Evolutionary conservation across 2,329 filamentous ascomycete species (phyloP), one percentile per base, ranked within the genome.

Genomic region (Plectosphaerella cucumerina): DNA sequence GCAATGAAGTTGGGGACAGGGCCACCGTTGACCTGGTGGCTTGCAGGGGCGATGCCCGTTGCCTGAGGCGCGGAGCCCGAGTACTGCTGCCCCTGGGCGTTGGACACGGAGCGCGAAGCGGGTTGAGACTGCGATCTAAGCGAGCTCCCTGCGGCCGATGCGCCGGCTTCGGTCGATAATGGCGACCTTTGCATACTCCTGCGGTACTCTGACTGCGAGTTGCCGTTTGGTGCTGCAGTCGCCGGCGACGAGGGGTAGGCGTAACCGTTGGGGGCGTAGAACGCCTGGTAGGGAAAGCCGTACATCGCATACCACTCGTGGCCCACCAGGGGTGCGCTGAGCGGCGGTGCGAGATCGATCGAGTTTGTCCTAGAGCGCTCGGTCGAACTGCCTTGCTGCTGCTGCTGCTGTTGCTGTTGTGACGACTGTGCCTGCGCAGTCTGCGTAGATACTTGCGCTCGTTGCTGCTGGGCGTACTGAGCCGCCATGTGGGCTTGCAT

Each of bases 51-150:
- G 15, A 45, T 44, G n/a, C 21, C 42, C 15, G 42, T 47, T 23
- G 21, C 20, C 34, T 21, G 39, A n/a, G 33, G 50, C 6, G 44
- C 45, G 8, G 47, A 50, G 10, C 53, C 53, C 2, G 55, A 43
- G 44, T 49, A 51, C n/a, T 43, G 50, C 44, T 56, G 55, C 9
- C 18, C 39, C n/a, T 56, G 55, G 43, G 20, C 53, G 11, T 51
- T 34, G 10, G 51, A 37, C 6, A 44, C 51, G 11, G 71, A 68
- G 26, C 80, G 72, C 33, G 80, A 77, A 3, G 82, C 82, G 21
- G 83, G 83, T 61, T 86, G 83, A n/a, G 83, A 86, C 61, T 86
- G 83, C 22, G 83, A 86, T 56, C 83, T 75, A 54, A 84, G 64
- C n/a, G 80, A 71, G 57, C 81, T 80, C 50, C 72, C 78, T 22